Evolutionary conservation across 2,329 filamentous ascomycete genomes (phyloP), one percentile per base, ranked within the genome.

Genomic region (Neofusicoccum ribis): DNA sequence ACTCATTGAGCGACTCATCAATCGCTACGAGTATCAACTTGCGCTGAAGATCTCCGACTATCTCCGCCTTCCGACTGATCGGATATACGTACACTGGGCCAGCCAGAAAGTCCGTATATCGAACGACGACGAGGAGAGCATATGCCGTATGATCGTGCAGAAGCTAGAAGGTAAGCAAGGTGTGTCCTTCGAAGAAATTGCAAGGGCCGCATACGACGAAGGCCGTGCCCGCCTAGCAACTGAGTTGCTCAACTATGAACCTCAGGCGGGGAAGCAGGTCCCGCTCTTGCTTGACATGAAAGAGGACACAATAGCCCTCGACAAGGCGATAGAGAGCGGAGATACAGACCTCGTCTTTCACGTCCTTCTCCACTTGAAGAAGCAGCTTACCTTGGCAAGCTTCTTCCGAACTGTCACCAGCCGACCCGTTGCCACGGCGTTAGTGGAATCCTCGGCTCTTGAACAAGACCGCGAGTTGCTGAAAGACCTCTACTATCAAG

Each of bases 401-500:
- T 99, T 99, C 82, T 98, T 99, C 83, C 89, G 93, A 58, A 89
- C 90, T 52, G 92, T 98, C 79, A 97, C 93, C 76, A 87, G 85
- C 62, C 88, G 93, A 0, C 93, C 94, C 0, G 85, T 92, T 31
- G 95, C 95, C 3, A 93, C 92, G 2, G 92, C 95, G 0, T 85
- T 99, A 11, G 91, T 99, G 27, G 95, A 99, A 77, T 86, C 92
- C 1, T 90, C 89, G 0, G 94, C 95, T 0, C 83, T 85, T 59
- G 88, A 91, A 59, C 90, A 96, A 72, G 93, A 96, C 71, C 85
- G 86, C 0, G 88, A 91, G 63, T 78, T 99, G 23, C 86, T 99
- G 31, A 99, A 98, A 73, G 95, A 98, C 74, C 83, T 99, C 3
- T 99, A 95, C 80, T 99, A 99, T 76, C 95, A 98, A 79, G 95